Base-by-base conservation (phyloP, 768 basidiomycete species). In the Tricholoma saponaceum region DNA sequence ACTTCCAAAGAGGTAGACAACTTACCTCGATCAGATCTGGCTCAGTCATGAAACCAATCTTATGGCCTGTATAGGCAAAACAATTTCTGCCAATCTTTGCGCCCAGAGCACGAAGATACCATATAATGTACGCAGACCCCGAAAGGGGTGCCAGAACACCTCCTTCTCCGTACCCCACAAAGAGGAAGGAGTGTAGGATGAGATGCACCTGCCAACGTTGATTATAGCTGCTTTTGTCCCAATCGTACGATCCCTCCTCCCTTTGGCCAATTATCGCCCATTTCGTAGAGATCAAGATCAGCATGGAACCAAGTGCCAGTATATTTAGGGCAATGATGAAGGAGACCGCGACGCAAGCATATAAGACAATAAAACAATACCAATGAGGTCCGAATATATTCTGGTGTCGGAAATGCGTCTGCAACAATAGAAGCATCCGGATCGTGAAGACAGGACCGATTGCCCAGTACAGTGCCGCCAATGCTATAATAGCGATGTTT, bases 201-300 rank as follows among this genome's bases (percentile, higher is more conserved):
- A 77, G 70, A 59, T 78, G 77, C n/a, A 80, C 67, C 62, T 80
- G 76, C 79, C 79, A 80, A 32, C 77, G 72, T 60, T 80, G 79
- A 64, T 77, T 78, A 60, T 80, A 80, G 51, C 70, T 74, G 67
- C 73, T 76, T 64, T 73, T 70, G 61, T 80, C 79, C 79, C 79
- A 80, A 43, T 75, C 67, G 57, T 71, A 79, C 41, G 66, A 66
- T 0, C 78, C 79, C 25, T 73, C 70, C 39, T 61, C 60, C 18
- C 79, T 67, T 20, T 67, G 69, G 18, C 78, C 76, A 43, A 80
- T 74, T 47, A 80, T 58, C 14, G 76, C 43, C 76, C 77, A 77
- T 56, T 80, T 80, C 4, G 72, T 71, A 25, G 64, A 33, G 50
- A 80, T 69, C n/a, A 75, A 76, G 76, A 76, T 77, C 0, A 70